Base-by-base conservation (phyloP, 768 basidiomycete species). In the Xerocomus spinulosus region DNA sequence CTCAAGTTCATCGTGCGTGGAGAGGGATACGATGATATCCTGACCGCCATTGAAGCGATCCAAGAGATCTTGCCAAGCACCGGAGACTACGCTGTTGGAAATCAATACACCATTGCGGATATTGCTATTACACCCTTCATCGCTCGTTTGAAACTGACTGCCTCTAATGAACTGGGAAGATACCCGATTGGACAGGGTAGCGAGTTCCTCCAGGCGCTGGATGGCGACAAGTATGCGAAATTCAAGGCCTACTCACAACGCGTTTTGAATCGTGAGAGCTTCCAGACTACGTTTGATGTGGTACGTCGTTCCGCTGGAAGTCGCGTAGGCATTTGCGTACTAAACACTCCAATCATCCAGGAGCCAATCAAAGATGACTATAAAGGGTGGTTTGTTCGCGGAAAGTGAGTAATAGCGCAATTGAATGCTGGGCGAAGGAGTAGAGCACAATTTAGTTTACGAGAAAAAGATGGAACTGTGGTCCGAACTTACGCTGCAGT, bases 81-180 rank as follows among this genome's bases (percentile, higher is more conserved):
- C 1, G 77, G 76, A 29, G 56, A 49, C 0, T 81, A 69, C 38
- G 80, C 58, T n/a, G 4, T 61, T 9, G 58, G 56, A 21, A 51
- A 53, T 5, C 52, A 63, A 15, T 63, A 51, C 44, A 80, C 75
- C n/a, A 76, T 78, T 43, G 85, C 83, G 12, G 85, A 86, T 54
- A 75, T 78, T 6, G 77, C 80, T 0, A 59, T 84, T 21, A 67
- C 75, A 4, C 81, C 85, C 1, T 82, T 84, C 72, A 55, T 84
- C 13, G 81, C 73, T n/a, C 71, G 85, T 10, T 51, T 75, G 34
- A 71, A 75, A 23, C 48, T 79, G 1, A 41, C 60, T 25, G 53
- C 80, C 25, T 63, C 68, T 57, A 73, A 80, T 50, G 79, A 83
- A 26, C 25, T 81, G 18, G 82, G 82, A 1, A 68, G 63, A 18